Evolutionary conservation across 2,329 filamentous ascomycete genomes (phyloP), one percentile per base, ranked within the genome.

Genomic region (Ilyonectria destructans): DNA sequence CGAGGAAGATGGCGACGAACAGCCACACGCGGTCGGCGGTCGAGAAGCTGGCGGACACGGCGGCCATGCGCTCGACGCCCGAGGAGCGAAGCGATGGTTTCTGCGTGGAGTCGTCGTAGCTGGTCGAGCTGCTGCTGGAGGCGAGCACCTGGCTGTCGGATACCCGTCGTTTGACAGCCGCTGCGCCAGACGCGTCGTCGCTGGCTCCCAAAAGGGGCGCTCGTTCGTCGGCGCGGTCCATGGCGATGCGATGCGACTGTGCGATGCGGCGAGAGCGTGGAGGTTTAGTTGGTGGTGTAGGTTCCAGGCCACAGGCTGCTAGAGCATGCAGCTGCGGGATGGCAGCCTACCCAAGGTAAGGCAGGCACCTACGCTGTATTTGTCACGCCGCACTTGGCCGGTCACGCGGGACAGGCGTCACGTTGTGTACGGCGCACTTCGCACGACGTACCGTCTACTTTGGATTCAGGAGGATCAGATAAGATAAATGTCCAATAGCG

Each of bases 1-100:
- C 82, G 21, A 91, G 73, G 74, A 91, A 91, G 61, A 91, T 84
- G 26, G 86, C 84, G 33, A 85, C 73, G 71, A 90, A 90, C 55
- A 91, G 81, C 68, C 83, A 82, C 15, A 85, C 73, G 2, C 87
- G 85, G 70, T 90, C 85, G 3, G 75, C 67, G 0, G 77, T 66
- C 0, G 83, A 85, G 19, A 90, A 81, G 46, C 85, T 82, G 4
- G 81, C 78, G 0, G 85, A 82, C 13, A 88, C 80, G 23, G 83
- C 82, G 54, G 87, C 86, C 67, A 89, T 85, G 4, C 87, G 85
- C 23, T 80, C 82, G 35, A 90, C 88, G 74, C 88, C 88, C 1
- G 77, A 71, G 0, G 74, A 75, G 6, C 71, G 31, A 5, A 57
- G 62, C 35, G 71, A 58, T 0, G 56, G 58, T 9, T 75, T 69